phyloP scores from a whole-genome alignment of 2,329 filamentous ascomycete species.

The Sporothrix dimorphospora region DNA sequence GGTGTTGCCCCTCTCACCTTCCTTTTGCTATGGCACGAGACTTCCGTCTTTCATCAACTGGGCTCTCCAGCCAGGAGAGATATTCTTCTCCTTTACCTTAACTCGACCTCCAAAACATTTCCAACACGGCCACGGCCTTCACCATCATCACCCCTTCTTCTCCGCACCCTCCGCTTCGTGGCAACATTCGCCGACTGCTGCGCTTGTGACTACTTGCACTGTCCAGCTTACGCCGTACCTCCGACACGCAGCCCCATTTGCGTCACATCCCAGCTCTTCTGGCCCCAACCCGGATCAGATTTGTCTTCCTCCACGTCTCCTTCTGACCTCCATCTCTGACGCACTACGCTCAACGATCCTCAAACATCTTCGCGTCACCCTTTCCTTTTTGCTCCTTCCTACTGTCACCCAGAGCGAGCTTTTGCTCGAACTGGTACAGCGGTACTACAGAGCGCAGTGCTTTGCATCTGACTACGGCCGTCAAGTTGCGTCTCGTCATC shows the following conservation, averaged over 20 bases:
- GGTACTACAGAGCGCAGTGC: conserved; percentile 1
- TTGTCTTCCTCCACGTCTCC: neutral
- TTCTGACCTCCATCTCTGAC: neutral
- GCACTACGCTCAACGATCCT: neutral
- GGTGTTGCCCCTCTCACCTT: conserved; percentile 40
- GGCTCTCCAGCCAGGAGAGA: conserved; percentile 45
- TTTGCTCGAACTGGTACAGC: conserved; percentile 3
- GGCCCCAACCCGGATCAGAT: neutral
- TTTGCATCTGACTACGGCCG: conserved; percentile 10
- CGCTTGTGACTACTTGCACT: conserved; percentile 17
- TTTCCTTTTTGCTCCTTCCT: neutral
- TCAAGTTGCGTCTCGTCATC: neutral
- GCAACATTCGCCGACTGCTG: conserved; percentile 12
- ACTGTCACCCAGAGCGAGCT: neutral
- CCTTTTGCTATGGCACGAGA: conserved; percentile 49
- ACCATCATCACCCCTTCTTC: conserved; percentile 13
- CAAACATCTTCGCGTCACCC: neutral
- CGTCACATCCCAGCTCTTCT: conserved; percentile 3
- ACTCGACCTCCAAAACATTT: neutral
- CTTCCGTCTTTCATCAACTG: conserved; percentile 40
- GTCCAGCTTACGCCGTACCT: conserved; percentile 20
- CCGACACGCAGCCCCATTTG: conserved; percentile 3
- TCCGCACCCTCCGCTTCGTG: conserved; percentile 1
- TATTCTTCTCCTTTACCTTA: conserved; percentile 31
- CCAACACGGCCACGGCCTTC: neutral